Base-by-base conservation (phyloP, 306 rosid species). In the Leucaena leucocephala region DNA sequence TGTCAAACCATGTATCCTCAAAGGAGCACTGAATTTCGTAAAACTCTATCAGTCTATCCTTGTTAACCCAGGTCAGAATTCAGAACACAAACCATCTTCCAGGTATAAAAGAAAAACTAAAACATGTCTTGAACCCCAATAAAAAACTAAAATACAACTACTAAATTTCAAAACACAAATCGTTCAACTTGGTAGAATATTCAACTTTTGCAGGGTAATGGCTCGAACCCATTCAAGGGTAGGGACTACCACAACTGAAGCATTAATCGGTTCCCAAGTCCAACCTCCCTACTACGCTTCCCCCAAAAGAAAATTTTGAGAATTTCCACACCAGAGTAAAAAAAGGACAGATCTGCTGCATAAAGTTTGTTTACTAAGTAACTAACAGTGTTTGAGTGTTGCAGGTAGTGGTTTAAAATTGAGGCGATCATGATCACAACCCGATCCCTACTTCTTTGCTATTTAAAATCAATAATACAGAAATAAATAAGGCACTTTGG, bases 1-100 rank as follows among this genome's bases (percentile, higher is more conserved):
- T 40, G 39, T 72, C 68, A 59, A 14, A 76, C 59, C 16, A 71
- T 6, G 49, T n/a, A 19, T 64, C 62, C 78, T 50, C 49, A 71
- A 46, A 2, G 19, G 34, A 52, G 76, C 61, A 76, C 55, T 33
- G 72, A 50, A 54, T 52, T 63, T 76, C 68, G 43, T 33, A 76
- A 71, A 43, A 17, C 27, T 27, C 13, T n/a, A 54, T 19, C 13
- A 19, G 12, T 55, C 34, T 55, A 59, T 34, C 49, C 57, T 11
- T 15, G 15, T 5, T 19, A 69, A 77, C 38, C 63, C 63, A 64
- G 43, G 27, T 49, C 10, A 34, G 55, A 68, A 43, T 15, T 40
- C 10, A 49, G 54, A 68, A 42, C 7, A 69, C 17, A 8, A 34
- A 44, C n/a, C 12, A 58, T 17, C 39, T 46, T 45, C 39, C 46